phyloP scores from a whole-genome alignment of 495 filamentous ascomycete species.

The Xylaria flabelliformis region DNA sequence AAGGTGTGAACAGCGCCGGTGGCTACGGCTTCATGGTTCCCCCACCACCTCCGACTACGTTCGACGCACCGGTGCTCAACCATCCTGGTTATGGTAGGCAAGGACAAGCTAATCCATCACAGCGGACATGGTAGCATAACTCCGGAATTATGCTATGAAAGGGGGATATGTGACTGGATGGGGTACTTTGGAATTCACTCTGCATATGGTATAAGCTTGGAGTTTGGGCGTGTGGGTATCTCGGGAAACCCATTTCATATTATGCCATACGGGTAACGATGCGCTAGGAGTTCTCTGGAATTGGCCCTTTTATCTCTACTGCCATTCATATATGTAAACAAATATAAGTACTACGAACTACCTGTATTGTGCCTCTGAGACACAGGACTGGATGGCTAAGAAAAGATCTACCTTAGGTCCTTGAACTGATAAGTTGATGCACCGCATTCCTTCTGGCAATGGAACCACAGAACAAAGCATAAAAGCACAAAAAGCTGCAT shows the following conservation, averaged over 20 bases:
- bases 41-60: conserved; percentile 17
- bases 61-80: conserved; percentile 33
- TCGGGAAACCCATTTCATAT: background rate
- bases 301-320: conserved; percentile 4
- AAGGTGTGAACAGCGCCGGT: conserved; percentile 32
- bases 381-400: background rate
- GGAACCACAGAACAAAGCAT: background rate
- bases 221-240: conserved; percentile 26
- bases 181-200: background rate
- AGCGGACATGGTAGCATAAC: background rate
- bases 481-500: background rate
- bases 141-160: background rate
- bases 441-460: background rate
- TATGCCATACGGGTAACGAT: conserved; percentile 9
- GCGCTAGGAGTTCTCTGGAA: background rate
- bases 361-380: background rate
- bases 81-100: conserved; percentile 43
- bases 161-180: background rate
- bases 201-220: conserved; percentile 29
- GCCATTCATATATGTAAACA: background rate
- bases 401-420: background rate
- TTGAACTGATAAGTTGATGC: background rate
- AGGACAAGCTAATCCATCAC: conserved; percentile 13
- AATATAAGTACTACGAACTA: background rate
- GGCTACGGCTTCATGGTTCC: conserved; percentile 25